Conservation (phyloP, 2,329 filamentous ascomycete species). For the Neonectria punicea region DNA sequence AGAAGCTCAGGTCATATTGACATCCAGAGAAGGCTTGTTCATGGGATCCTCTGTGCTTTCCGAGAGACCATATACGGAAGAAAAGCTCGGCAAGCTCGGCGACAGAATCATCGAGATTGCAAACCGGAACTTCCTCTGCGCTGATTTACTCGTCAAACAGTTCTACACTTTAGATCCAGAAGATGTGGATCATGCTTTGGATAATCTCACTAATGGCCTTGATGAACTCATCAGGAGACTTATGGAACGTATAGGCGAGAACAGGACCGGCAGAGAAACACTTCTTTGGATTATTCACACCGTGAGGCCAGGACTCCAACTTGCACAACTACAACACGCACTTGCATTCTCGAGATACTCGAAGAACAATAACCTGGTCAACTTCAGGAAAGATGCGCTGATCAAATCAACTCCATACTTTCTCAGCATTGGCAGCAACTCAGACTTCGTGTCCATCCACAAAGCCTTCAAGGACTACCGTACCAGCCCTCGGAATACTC, state of each 20-base stretch:
- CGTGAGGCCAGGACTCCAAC: neutral
- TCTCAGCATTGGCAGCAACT: neutral
- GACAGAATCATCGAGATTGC: neutral
- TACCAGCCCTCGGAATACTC: neutral
- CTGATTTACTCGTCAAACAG: neutral
- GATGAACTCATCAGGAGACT: neutral
- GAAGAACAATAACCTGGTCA: neutral
- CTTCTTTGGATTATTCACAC: slow-evolving; percentile 3
- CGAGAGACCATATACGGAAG: neutral
- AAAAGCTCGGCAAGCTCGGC: neutral
- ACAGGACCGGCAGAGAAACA: neutral
- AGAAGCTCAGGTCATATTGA: neutral
- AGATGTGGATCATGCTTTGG: neutral
- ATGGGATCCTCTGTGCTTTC: neutral
- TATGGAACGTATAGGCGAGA: neutral
- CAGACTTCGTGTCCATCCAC: slow-evolving; percentile 2
- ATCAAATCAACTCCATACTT: slow-evolving; percentile 5
- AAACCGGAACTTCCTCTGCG: slow-evolving; percentile 3
- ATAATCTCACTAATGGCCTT: neutral
- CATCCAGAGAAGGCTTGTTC: neutral
- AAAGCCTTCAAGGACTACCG: slow-evolving; percentile 12
- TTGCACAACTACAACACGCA: slow-evolving; percentile 1
- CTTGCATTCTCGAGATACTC: slow-evolving; percentile 1
- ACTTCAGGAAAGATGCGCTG: neutral
- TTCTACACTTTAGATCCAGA: neutral